These are phyloP conservation scores for Vaccinium corymbosum DNA, from an alignment of 148 eudicot species.

Conservation along the genomic window DNA sequence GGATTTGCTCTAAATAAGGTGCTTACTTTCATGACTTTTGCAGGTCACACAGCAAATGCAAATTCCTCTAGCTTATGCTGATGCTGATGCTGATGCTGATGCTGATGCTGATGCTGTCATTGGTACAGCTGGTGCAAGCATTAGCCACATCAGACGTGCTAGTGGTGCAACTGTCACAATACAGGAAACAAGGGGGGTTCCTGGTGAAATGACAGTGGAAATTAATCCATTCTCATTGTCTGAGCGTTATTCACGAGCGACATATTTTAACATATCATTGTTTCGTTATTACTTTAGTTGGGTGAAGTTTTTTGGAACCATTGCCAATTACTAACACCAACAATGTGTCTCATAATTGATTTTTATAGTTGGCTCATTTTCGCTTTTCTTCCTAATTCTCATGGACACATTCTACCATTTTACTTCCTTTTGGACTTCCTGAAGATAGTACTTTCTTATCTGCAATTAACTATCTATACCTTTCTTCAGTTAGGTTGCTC, in stretches of 20 bases:
- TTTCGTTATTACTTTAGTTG: neutral
- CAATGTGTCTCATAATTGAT: neutral
- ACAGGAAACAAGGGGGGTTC: slow-evolving; percentile 87
- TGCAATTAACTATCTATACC: neutral
- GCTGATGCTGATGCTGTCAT: slow-evolving; percentile 77
- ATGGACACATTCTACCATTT: neutral
- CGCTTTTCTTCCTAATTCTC: neutral
- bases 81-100: slow-evolving; percentile 69
- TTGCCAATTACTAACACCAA: neutral
- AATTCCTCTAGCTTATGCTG: slow-evolving; percentile 70
- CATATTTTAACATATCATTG: neutral
- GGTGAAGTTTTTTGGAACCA: neutral
- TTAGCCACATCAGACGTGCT: slow-evolving; percentile 84
- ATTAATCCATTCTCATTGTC: slow-evolving; percentile 14
- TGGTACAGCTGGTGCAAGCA: slow-evolving; percentile 74
- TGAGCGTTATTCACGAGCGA: neutral
- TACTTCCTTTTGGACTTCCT: neutral
- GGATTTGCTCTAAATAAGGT: too few species aligned
- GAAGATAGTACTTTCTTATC: neutral
- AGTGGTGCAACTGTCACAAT: slow-evolving; percentile 94
- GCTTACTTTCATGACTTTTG: too few species aligned
- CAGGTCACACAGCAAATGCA: slow-evolving; percentile 61
- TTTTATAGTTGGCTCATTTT: neutral
- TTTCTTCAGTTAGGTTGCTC: neutral
- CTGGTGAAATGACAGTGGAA: slow-evolving; percentile 94